phyloP scores from a whole-genome alignment of 306 rosid species.

The Lathyrus oleraceus region DNA sequence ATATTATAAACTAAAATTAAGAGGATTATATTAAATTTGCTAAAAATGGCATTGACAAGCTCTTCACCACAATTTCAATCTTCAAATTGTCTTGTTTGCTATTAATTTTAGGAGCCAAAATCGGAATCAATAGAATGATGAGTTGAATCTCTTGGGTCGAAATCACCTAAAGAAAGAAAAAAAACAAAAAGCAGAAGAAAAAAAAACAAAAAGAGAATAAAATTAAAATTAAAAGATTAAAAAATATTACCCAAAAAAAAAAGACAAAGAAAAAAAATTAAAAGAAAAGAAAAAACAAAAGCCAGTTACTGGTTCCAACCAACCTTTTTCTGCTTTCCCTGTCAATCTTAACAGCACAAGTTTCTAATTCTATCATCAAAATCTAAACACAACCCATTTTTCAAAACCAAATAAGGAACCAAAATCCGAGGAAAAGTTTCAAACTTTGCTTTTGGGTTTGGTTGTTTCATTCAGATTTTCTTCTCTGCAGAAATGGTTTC shows the following conservation, averaged over 20 bases:
- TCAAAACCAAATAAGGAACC: constrained; percentile 36
- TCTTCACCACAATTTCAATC: constrained; percentile 43
- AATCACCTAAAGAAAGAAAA: constrained; percentile 45
- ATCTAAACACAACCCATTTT: constrained; percentile 52
- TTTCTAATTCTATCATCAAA: constrained; percentile 38
- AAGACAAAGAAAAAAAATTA: constrained; percentile 18
- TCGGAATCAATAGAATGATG: constrained; percentile 57
- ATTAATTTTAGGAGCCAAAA: constrained; percentile 74
- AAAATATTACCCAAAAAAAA: neutral
- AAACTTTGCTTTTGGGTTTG: constrained; percentile 39
- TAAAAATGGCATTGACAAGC: constrained; percentile 55
- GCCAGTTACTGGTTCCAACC: constrained; percentile 52
- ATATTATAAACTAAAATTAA: constrained; percentile 15
- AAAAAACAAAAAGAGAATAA: neutral
- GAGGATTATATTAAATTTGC: constrained; percentile 18
- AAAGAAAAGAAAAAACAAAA: constrained; percentile 34
- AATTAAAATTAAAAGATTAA: constrained; percentile 7
- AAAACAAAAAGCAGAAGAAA: constrained; percentile 13
- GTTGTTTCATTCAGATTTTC: constrained; percentile 18
- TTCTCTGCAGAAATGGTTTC: constrained; percentile 31
- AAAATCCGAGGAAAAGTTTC: constrained; percentile 41
- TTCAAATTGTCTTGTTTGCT: constrained; percentile 62
- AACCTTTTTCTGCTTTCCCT: constrained; percentile 61
- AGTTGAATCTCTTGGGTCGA: constrained; percentile 53
- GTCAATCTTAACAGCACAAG: constrained; percentile 54